These are phyloP conservation scores for Leptographium procerum DNA, from an alignment of 2,329 filamentous ascomycete genomes.

Conservation along the genomic window DNA sequence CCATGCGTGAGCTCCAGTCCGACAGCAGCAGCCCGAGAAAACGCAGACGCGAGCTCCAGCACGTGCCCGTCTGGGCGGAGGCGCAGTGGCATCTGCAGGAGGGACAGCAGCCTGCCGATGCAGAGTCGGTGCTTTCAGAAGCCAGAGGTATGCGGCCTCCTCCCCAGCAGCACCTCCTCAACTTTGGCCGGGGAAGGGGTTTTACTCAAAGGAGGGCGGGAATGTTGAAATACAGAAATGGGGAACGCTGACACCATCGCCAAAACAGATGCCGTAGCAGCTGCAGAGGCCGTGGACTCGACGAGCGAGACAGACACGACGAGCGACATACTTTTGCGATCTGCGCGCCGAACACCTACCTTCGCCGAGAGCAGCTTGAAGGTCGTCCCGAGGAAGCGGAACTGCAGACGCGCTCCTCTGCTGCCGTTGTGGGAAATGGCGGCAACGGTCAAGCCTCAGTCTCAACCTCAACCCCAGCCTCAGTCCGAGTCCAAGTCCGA, in stretches of 20 bases:
- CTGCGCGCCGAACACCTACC: not conserved
- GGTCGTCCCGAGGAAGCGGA: not conserved
- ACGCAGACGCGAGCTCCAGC: conserved; percentile 16
- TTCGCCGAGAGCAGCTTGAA: not conserved
- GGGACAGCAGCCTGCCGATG: conserved; percentile 5
- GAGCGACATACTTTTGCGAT: too few species aligned
- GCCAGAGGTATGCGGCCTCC: conserved; percentile 16
- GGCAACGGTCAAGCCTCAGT: not conserved
- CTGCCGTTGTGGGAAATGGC: not conserved
- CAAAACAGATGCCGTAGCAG: not conserved
- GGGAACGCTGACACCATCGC: not conserved
- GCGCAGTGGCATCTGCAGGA: conserved; percentile 18
- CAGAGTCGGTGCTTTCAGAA: conserved; percentile 11
- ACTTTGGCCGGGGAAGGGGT: too few species aligned
- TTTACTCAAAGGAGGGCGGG: too few species aligned
- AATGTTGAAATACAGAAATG: not conserved
- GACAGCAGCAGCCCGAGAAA: conserved; percentile 24
- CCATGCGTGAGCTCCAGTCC: conserved; percentile 20
- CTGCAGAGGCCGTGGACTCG: not conserved
- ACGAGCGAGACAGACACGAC: not conserved
- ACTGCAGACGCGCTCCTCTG: not conserved
- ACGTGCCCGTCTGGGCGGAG: conserved; percentile 22
- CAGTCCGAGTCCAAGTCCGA: too few species aligned
- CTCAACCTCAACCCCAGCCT: too few species aligned
- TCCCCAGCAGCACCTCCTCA: not conserved